phyloP scores from a whole-genome alignment of 768 basidiomycete genomes.

The Russula virescens region DNA sequence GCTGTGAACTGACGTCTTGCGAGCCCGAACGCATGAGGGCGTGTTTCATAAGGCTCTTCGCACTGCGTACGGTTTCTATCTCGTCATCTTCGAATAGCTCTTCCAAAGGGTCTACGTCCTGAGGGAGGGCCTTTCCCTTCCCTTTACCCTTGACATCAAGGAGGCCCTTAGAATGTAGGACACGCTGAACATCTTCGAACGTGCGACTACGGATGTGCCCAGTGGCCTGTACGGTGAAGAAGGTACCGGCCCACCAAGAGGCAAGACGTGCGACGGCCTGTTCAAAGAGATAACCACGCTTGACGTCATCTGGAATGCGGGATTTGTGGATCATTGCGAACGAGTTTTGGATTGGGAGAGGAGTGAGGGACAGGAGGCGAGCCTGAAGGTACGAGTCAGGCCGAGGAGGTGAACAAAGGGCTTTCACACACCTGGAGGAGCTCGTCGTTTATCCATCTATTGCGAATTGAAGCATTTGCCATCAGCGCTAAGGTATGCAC shows the following conservation, averaged over 20 bases:
- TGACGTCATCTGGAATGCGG: conserved; percentile 68
- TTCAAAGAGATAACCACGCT: conserved; percentile 87
- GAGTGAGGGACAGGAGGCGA: conserved; percentile 80
- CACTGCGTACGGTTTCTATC: conserved; percentile 61
- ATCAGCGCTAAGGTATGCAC: conserved; percentile 82
- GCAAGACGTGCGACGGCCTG: conserved; percentile 64
- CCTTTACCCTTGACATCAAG: conserved; percentile 23
- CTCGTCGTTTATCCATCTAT: conserved; percentile 77
- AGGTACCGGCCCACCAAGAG: conserved; percentile 79
- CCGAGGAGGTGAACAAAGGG: neutral
- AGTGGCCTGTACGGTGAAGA: conserved; percentile 54
- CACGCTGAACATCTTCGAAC: conserved; percentile 62
- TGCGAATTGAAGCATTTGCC: conserved; percentile 66
- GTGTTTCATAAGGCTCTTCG: conserved; percentile 92
- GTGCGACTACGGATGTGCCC: conserved; percentile 73
- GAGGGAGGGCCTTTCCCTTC: neutral
- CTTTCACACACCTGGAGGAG: conserved; percentile 65
- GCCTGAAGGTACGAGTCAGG: conserved; percentile 47
- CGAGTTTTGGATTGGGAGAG: conserved; percentile 70
- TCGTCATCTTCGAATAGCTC: conserved; percentile 43
- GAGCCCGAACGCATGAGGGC: conserved; percentile 74
- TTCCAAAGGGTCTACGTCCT: conserved; percentile 30
- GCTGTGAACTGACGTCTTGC: conserved; percentile 80
- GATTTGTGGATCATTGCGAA: conserved; percentile 81
- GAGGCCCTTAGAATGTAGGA: conserved; percentile 19